These are phyloP conservation scores for Haematococcus lacustris DNA, from an alignment of 139 green algal species.

Conservation along the genomic window DNA sequence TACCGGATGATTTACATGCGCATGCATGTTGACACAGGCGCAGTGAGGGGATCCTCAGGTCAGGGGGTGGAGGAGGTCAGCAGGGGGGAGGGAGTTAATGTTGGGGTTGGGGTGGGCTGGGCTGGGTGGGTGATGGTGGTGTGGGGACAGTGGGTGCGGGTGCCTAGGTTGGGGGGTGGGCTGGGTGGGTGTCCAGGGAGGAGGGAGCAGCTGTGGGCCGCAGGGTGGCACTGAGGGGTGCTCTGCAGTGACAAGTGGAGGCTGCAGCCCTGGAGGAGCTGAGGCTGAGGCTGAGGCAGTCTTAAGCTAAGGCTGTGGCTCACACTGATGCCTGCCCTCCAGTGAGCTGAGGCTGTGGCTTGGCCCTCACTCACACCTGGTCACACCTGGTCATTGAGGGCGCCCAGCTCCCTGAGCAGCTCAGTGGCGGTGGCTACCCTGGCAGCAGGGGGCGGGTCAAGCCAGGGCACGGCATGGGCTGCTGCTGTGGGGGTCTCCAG, in stretches of 20 bases:
- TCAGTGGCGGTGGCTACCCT: conserved; percentile 18
- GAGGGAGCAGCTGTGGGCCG: too few relatives aligned
- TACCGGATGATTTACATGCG: neutral
- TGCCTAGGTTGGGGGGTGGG: too few relatives aligned
- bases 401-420: conserved; percentile 45
- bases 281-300: too few relatives aligned
- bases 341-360: neutral
- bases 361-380: neutral
- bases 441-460: conserved; percentile 40
- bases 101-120: neutral
- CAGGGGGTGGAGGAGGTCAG: too few relatives aligned
- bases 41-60: too few relatives aligned
- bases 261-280: neutral
- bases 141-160: too few relatives aligned
- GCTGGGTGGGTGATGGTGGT: too few relatives aligned
- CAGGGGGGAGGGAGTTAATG: too few relatives aligned
- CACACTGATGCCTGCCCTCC: neutral
- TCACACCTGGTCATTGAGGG: conserved; percentile 19
- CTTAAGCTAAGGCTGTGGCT: too few relatives aligned
- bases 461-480: conserved; percentile 34
- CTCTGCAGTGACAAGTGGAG: neutral
- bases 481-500: neutral
- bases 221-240: neutral
- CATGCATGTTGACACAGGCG: neutral
- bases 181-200: too few relatives aligned